These are phyloP conservation scores for Solanum virginianum DNA, from an alignment of 257 asterid genomes.

Conservation along the genomic window DNA sequence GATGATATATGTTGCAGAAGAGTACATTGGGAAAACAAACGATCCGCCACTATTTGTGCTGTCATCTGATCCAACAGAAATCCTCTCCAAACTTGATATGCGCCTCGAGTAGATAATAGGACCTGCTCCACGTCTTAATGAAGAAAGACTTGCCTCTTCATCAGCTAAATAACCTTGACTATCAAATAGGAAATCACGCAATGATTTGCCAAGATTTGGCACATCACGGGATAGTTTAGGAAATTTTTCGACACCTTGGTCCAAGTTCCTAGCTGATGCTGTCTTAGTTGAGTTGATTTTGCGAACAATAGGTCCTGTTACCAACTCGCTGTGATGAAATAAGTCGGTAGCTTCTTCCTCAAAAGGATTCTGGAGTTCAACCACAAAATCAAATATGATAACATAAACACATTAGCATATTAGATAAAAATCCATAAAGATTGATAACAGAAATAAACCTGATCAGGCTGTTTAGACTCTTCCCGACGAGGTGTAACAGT, in stretches of 20 bases:
- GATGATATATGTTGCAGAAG: neutral
- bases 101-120: conserved; percentile 43
- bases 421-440: neutral
- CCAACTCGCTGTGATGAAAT: conserved; percentile 27
- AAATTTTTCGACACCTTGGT: neutral
- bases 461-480: conserved; percentile 25
- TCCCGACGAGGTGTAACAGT: conserved; percentile 15
- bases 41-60: conserved; percentile 76
- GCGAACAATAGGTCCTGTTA: conserved; percentile 28
- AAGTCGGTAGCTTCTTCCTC: conserved; percentile 18
- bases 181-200: conserved; percentile 3
- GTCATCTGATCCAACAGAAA: conserved; percentile 73
- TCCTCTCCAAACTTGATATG: conserved; percentile 45
- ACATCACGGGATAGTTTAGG: neutral
- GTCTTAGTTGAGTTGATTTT: conserved; percentile 30
- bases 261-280: neutral
- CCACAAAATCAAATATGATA: neutral
- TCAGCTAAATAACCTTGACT: conserved; percentile 23
- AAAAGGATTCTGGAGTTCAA: conserved; percentile 23
- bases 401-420: neutral
- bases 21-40: conserved; percentile 85
- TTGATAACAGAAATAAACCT: conserved; percentile 22
- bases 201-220: conserved; percentile 1
- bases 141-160: conserved; percentile 74
- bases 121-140: conserved; percentile 21